Conservation (phyloP, 495 filamentous ascomycete species). For the Penicillium longicatenatum region DNA sequence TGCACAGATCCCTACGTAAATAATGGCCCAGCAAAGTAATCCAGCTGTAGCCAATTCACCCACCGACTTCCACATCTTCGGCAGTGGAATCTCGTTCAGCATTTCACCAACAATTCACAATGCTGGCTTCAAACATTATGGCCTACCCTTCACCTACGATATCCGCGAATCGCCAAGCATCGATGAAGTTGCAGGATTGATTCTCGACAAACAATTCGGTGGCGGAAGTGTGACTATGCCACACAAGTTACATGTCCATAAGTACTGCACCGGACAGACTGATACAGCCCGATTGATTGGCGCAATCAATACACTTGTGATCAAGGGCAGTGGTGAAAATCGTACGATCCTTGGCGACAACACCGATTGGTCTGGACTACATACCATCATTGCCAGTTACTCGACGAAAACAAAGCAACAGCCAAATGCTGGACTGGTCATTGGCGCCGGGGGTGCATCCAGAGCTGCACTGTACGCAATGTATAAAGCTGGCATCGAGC, state of each 20-base stretch:
- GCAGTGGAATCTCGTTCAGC: conserved; percentile 65
- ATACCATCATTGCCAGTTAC: conserved; percentile 25
- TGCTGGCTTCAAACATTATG: conserved; percentile 62
- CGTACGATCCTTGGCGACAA: conserved; percentile 42
- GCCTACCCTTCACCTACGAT: conserved; percentile 65
- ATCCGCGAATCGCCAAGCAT: conserved; percentile 50
- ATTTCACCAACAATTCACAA: conserved; percentile 72
- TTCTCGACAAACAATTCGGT: conserved; percentile 45
- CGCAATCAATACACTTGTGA: conserved; percentile 48
- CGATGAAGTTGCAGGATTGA: conserved; percentile 39
- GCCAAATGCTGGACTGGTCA: conserved; percentile 35
- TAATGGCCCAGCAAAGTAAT: background rate
- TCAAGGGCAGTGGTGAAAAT: conserved; percentile 23
- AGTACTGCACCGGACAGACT: conserved; percentile 38
- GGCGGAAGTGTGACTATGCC: conserved; percentile 54
- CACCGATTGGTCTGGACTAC: conserved; percentile 49
- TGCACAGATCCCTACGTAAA: background rate
- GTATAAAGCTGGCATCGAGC: conserved; percentile 58
- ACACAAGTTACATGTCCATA: conserved; percentile 45
- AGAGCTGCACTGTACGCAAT: conserved; percentile 45
- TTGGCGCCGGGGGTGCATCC: conserved; percentile 48
- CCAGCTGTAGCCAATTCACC: background rate
- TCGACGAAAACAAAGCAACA: conserved; percentile 6
- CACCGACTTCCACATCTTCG: conserved; percentile 56
- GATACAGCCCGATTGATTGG: conserved; percentile 35